phyloP scores from a whole-genome alignment of 164 flowering plant genomes.

The Liquidambar formosana region DNA sequence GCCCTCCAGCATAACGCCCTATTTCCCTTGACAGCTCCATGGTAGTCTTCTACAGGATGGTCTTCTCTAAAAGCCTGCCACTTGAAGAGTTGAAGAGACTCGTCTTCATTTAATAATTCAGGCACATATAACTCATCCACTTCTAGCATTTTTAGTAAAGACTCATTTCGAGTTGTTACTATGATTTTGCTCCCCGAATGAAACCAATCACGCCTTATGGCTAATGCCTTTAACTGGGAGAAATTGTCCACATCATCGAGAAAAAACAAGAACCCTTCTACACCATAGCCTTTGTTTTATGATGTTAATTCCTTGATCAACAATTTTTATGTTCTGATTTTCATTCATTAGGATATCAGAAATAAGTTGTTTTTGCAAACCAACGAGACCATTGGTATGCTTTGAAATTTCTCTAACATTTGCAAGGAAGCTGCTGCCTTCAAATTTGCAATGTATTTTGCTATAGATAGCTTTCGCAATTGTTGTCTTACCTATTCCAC shows the following conservation, averaged over 20 bases:
- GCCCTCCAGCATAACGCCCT: background rate
- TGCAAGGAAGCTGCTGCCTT: background rate
- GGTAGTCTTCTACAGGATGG: conserved; percentile 6
- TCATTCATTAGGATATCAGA: background rate
- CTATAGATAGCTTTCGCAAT: too few relatives aligned
- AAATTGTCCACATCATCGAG: background rate
- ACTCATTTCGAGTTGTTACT: too few relatives aligned
- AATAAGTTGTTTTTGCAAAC: background rate
- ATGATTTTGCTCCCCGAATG: background rate
- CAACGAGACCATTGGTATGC: background rate
- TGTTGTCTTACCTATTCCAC: background rate
- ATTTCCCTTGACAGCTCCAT: background rate
- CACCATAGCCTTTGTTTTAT: background rate
- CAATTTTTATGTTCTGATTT: background rate
- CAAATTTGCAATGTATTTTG: too few relatives aligned
- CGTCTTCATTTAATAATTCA: background rate
- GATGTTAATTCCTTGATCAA: background rate
- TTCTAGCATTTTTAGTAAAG: too few relatives aligned
- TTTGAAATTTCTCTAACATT: background rate
- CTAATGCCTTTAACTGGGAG: background rate
- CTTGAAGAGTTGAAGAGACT: background rate
- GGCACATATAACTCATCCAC: background rate
- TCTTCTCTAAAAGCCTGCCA: conserved; percentile 1
- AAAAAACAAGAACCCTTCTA: background rate
- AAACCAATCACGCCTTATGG: background rate